Base-by-base conservation (phyloP, 345 rosid species). In the Aquilaria yunnanensis region DNA sequence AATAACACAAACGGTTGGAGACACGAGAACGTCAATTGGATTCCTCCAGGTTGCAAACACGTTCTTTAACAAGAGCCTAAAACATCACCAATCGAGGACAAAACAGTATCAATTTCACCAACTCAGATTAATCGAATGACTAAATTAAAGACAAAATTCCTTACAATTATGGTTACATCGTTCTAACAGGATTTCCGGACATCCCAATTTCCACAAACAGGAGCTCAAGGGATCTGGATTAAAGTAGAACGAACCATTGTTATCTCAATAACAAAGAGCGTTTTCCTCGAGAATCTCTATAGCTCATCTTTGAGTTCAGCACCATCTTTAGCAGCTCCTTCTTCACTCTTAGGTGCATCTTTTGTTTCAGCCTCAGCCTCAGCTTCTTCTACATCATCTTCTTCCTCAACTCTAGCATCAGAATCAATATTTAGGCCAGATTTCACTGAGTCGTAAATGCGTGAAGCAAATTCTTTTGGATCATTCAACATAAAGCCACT, bases 381-480 rank as follows among this genome's bases (percentile, higher is more conserved):
- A 1, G 65, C 55, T 66, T 90, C 97, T 71, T 82, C 92, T 10
- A 61, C 80, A 61, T 83, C 92, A 0, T 77, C 89, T 14, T 92
- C 97, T 74, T 90, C 96, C 56, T 90, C 99, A 2, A 81, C 80
- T 14, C 75, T 70, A 0, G 91, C 96, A 66, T 94, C 97, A 5
- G 84, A 89, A 62, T 82, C 86, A 66, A 94, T 84, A 70, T 74
- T 73, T 14, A 94, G 81, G 70, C 93, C 71, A 9, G 91, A 74
- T 72, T 86, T 90, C 61, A 94, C 93, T 0, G 97, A 82, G 81
- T 72, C 70, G 68, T 90, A 90, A 60, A 90, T 88, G 14, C 85
- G 79, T 30, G 83, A 86, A 10, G 99, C 96, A 46, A 94, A 94
- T 64, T 85, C 97, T 70, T 90, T 90, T 5, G 97, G 97, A 63